These are phyloP conservation scores for Cydonia oblonga DNA, from an alignment of 331 rosid genomes.

Conservation along the genomic window DNA sequence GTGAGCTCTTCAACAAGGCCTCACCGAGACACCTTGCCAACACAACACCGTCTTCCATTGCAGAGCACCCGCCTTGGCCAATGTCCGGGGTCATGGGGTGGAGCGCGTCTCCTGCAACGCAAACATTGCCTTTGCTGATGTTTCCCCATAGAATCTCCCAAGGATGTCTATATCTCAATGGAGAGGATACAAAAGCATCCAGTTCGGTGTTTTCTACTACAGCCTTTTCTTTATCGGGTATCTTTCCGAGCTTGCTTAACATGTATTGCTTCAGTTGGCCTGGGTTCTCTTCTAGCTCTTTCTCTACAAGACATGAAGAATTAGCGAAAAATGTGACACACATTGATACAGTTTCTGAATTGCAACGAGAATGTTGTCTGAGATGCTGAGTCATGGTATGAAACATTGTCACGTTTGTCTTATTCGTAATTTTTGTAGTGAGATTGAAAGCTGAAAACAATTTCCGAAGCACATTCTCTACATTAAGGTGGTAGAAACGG, in stretches of 20 bases:
- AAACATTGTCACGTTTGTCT: neutral
- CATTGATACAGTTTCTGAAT: neutral
- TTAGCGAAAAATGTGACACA: slow-evolving; percentile 2
- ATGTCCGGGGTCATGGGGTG: slow-evolving; percentile 55
- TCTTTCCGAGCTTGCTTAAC: slow-evolving; percentile 28
- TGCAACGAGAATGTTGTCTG: neutral
- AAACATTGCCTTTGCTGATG: slow-evolving; percentile 31
- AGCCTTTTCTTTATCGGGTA: slow-evolving; percentile 21
- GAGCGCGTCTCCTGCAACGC: slow-evolving; percentile 50
- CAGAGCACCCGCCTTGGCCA: slow-evolving; percentile 55
- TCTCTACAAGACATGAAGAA: slow-evolving; percentile 27
- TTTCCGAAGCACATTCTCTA: neutral
- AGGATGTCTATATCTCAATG: slow-evolving; percentile 41
- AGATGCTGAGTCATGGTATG: neutral
- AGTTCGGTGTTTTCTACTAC: slow-evolving; percentile 29
- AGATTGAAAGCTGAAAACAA: neutral
- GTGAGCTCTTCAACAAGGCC: slow-evolving; percentile 7
- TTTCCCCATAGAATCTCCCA: slow-evolving; percentile 46
- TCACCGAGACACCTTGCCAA: slow-evolving; percentile 43
- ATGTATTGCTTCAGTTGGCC: slow-evolving; percentile 30
- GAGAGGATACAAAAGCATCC: slow-evolving; percentile 17
- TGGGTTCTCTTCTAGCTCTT: slow-evolving; percentile 24
- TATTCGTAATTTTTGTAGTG: neutral
- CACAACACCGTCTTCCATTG: slow-evolving; percentile 51
- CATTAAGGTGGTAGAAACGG: neutral